Evolutionary conservation across 345 rosid genomes (phyloP), one percentile per base, ranked within the genome.

Genomic region (Syzygium grande): DNA sequence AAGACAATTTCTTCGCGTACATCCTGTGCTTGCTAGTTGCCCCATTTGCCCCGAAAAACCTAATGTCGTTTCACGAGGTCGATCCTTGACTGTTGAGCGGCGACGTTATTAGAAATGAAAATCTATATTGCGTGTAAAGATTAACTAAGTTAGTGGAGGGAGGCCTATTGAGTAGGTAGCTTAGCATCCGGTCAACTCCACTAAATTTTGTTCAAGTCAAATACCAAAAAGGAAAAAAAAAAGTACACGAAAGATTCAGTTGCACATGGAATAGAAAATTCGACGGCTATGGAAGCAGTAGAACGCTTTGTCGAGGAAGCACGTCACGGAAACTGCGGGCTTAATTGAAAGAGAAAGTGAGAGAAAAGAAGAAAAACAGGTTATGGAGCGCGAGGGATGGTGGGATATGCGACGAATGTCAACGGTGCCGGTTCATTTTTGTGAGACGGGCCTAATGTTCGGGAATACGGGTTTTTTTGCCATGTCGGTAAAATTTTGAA

Each of bases 401-500:
- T 43, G 46, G 7, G 7, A 43, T 1, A 43, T 43, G 46, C 46
- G 19, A 61, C 4, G 10, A 6, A n/a, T 1, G 73, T 13, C 38
- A 29, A n/a, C 38, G 2, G 73, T 6, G 6, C 19, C 17, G 3
- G 13, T n/a, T 61, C 73, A 61, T 61, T 61, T 61, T 61, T 0
- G 68, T 1, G 68, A 61, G 68, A 61, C 17, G 34, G 34, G n/a
- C n/a, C 73, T 61, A 61, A 1, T 27, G 17, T 1, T 13, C 1
- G 9, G 17, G 11, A 0, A 61, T 12, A 13, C 16, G 4, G 8
- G 0, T n/a, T 61, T 61, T n/a, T 27, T 61, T 61, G n/a, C 17
- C 17, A n/a, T 6, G 34, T 3, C 0, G 30, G 9, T n/a, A 3
- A n/a, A 0, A 12, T 27, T n/a, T 61, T 61, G 15, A 61, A 61